Evolutionary conservation across 768 basidiomycete species (phyloP).

Genomic region (Leccinellum albellum): DNA sequence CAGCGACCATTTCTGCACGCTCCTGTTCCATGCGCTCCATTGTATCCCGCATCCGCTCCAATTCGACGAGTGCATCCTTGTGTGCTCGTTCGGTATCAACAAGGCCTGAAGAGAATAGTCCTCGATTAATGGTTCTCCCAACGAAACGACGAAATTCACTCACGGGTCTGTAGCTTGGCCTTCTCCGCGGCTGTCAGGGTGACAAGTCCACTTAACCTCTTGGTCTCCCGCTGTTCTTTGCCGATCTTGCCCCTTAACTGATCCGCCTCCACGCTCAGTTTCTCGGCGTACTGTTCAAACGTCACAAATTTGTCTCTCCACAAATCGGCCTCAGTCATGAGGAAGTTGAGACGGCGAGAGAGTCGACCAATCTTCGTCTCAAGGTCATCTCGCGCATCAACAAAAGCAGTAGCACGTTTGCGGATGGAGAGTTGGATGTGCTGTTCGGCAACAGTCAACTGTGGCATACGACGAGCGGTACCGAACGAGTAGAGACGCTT

Average conservation of each 20-base stretch:
- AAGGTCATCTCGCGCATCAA: conserved; percentile 89
- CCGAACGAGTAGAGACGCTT: conserved; percentile 82
- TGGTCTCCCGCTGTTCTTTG: conserved; percentile 87
- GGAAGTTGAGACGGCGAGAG: conserved; percentile 80
- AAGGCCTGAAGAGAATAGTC: conserved; percentile 52
- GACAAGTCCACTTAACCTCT: conserved; percentile 75
- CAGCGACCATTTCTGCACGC: conserved; percentile 87
- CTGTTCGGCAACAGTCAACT: conserved; percentile 77
- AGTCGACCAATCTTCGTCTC: conserved; percentile 91
- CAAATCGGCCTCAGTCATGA: conserved; percentile 86
- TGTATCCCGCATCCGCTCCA: conserved; percentile 75
- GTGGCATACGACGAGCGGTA: conserved; percentile 62
- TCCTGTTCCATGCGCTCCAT: conserved; percentile 89
- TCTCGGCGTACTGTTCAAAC: conserved; percentile 92
- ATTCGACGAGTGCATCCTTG: conserved; percentile 72
- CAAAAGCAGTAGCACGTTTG: conserved; percentile 90
- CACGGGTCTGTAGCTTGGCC: conserved; percentile 71
- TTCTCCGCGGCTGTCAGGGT: conserved; percentile 77
- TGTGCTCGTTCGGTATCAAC: conserved; percentile 80
- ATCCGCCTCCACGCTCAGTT: conserved; percentile 79
- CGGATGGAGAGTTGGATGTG: conserved; percentile 85
- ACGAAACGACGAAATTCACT: conserved; percentile 29
- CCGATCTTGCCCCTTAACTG: conserved; percentile 86
- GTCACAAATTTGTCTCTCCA: conserved; percentile 94
- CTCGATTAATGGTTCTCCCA: neutral